phyloP scores from a whole-genome alignment of 1,284 basidiomycete species.

The Ustilago curta region DNA sequence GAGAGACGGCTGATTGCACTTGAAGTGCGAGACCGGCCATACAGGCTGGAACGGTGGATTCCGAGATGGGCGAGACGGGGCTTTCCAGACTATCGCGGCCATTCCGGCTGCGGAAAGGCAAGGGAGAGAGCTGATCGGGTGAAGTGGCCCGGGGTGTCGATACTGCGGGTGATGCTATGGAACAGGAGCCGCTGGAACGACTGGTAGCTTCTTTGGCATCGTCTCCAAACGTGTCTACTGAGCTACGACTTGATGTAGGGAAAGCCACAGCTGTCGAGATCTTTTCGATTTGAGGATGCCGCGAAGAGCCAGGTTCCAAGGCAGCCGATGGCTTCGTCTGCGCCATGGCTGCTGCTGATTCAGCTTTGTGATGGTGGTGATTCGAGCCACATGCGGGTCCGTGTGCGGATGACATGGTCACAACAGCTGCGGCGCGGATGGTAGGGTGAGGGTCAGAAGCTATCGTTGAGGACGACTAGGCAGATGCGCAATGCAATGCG shows the following conservation, averaged over 20 bases:
- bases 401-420: neutral
- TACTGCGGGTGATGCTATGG: constrained; percentile 31
- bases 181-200: constrained; percentile 24
- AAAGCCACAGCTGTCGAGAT: constrained; percentile 25
- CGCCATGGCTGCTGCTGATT: neutral
- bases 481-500: constrained; percentile 11
- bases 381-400: neutral
- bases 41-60: constrained; percentile 22
- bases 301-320: constrained; percentile 4
- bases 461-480: constrained; percentile 1
- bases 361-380: neutral
- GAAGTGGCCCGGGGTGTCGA: constrained; percentile 43
- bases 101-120: constrained; percentile 9
- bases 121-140: constrained; percentile 13
- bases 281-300: constrained; percentile 19
- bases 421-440: neutral
- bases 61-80: constrained; percentile 8
- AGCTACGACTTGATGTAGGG: constrained; percentile 24
- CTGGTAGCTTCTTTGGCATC: constrained; percentile 5
- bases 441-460: neutral
- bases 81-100: constrained; percentile 20
- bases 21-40: constrained; percentile 41
- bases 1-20: constrained; percentile 45
- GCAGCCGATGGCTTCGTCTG: constrained; percentile 7
- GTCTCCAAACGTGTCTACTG: constrained; percentile 11